These are phyloP conservation scores for Rosa persica DNA, from an alignment of 306 rosid species.

Conservation along the genomic window DNA sequence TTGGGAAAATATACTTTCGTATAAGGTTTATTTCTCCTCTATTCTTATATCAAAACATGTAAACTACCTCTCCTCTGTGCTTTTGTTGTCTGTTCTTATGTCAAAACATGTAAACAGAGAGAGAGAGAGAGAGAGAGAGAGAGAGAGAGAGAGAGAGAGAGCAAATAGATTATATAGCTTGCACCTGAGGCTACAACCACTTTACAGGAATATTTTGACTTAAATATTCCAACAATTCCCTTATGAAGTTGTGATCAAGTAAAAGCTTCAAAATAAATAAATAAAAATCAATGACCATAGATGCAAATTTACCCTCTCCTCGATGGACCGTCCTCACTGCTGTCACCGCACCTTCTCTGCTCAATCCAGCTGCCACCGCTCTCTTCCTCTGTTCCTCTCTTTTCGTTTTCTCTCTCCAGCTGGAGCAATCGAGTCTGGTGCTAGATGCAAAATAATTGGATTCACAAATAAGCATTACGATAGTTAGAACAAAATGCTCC, in stretches of 20 bases:
- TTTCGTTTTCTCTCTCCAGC: neutral
- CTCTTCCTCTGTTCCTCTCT: neutral
- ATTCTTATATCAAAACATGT: neutral
- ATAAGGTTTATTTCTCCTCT: constrained; percentile 43
- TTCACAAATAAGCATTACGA: neutral
- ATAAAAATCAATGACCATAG: neutral
- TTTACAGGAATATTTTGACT: neutral
- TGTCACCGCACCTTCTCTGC: neutral
- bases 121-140: no score
- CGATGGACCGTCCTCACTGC: neutral
- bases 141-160: no score
- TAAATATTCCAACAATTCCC: neutral
- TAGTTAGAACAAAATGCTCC: neutral
- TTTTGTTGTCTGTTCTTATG: no score
- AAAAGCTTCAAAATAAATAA: no score
- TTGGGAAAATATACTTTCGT: constrained; percentile 65
- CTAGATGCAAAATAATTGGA: neutral
- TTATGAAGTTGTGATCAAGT: neutral
- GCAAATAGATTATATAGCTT: neutral
- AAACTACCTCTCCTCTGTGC: neutral
- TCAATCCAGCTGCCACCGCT: neutral
- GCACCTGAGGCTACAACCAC: neutral
- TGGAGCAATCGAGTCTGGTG: neutral
- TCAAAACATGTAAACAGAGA: no score
- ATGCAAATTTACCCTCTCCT: neutral